Conservation (phyloP, 371 early-diverging fungal species). For the Syncephalastrum contaminatum region DNA sequence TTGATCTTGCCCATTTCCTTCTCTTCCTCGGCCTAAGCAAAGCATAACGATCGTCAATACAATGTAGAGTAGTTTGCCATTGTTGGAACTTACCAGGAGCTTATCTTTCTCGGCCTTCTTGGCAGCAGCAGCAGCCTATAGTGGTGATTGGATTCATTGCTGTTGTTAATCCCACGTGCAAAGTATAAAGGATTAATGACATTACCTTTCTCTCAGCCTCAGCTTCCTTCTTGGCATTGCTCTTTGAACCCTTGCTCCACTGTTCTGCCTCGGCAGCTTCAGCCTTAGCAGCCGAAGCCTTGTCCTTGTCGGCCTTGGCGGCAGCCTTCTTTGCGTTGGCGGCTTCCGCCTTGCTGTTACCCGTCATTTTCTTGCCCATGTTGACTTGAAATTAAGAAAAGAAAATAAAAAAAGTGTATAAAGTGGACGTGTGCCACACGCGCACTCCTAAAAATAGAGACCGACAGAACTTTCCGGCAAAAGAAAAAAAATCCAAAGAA, state of each 20-base stretch:
- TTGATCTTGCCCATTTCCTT: constrained; percentile 29
- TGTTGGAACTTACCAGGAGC: constrained; percentile 22
- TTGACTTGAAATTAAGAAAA: background rate
- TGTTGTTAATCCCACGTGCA: too few species aligned
- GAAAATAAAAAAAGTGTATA: constrained; percentile 3
- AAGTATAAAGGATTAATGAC: too few species aligned
- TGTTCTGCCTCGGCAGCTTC: constrained; percentile 60
- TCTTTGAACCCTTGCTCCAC: constrained; percentile 75
- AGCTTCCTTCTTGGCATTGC: constrained; percentile 63
- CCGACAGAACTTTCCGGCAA: too few species aligned
- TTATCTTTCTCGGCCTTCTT: constrained; percentile 42
- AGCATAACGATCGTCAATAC: background rate
- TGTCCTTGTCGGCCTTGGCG: constrained; percentile 60
- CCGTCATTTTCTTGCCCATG: constrained; percentile 43
- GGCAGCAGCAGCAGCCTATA: constrained; percentile 35
- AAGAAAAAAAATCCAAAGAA: too few species aligned
- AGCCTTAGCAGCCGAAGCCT: constrained; percentile 47
- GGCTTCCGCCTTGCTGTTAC: constrained; percentile 53
- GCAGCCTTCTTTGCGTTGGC: constrained; percentile 76
- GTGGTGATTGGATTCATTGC: background rate
- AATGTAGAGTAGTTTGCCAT: background rate
- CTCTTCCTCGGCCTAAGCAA: constrained; percentile 47
- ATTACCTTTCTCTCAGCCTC: constrained; percentile 74
- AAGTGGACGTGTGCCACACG: background rate
- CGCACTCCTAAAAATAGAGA: too few species aligned